These are phyloP conservation scores for Plectosphaerella cucumerina DNA, from an alignment of 2,329 filamentous ascomycete species.

Conservation along the genomic window DNA sequence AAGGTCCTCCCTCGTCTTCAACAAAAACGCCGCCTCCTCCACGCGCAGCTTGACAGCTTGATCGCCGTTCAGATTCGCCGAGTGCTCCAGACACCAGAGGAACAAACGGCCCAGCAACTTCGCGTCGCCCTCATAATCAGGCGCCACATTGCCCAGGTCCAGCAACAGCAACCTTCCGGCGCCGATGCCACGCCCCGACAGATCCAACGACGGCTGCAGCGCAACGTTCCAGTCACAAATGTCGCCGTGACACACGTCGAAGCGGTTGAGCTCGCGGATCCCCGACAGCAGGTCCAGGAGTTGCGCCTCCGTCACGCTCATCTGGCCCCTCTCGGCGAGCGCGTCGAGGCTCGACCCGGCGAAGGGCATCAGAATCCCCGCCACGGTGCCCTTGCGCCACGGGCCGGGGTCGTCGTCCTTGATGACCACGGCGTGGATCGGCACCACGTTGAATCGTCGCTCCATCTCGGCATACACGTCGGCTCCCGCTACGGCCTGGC, in stretches of 20 bases:
- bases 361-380: conserved; percentile 3
- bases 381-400: conserved; percentile 7
- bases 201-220: background rate
- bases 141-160: conserved; percentile 4
- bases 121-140: conserved; percentile 5
- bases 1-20: background rate
- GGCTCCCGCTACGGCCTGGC: background rate
- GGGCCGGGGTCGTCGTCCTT: conserved; percentile 2
- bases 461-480: conserved; percentile 9
- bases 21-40: background rate
- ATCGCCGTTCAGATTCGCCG: background rate
- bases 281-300: conserved; percentile 1
- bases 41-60: background rate
- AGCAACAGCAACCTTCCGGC: conserved; percentile 2
- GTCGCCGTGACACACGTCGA: conserved; percentile 3
- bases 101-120: conserved; percentile 3
- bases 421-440: conserved; percentile 11
- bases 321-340: background rate
- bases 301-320: conserved; percentile 2
- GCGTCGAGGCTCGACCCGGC: conserved; percentile 4
- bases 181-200: background rate
- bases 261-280: conserved; percentile 1
- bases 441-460: conserved; percentile 10
- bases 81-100: conserved; percentile 5
- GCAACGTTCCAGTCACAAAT: conserved; percentile 6